Percentiles rank a stretch among this genome's conserved stretches.
Evolutionary conservation across 768 basidiomycete genomes (phyloP).

Genomic region (Royoungia palumana): DNA sequence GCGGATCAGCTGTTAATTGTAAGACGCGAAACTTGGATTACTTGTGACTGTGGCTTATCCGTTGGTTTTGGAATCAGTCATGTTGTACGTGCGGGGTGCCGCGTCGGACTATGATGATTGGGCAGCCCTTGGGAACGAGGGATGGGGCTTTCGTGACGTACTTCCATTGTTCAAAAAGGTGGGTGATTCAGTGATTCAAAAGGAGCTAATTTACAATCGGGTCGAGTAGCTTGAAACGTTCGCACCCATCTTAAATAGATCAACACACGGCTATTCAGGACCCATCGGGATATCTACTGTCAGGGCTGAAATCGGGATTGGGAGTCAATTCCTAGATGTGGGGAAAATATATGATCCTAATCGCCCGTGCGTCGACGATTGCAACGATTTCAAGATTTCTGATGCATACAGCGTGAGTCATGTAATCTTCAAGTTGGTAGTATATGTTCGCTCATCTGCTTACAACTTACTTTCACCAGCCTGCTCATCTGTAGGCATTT

Average conservation of each 20-base stretch:
- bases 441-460: neutral
- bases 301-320: slow-evolving; percentile 12
- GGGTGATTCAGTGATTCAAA: too few relatives aligned
- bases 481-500: slow-evolving; percentile 11
- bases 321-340: slow-evolving; percentile 45
- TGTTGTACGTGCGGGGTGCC: slow-evolving; percentile 21
- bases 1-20: slow-evolving; percentile 25
- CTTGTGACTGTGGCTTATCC: too few relatives aligned
- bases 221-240: slow-evolving; percentile 31
- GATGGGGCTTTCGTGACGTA: slow-evolving; percentile 25
- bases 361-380: slow-evolving; percentile 43
- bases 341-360: slow-evolving; percentile 45
- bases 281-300: slow-evolving; percentile 26
- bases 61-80: slow-evolving; percentile 6
- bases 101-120: slow-evolving; percentile 31
- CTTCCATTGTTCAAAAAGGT: slow-evolving; percentile 28
- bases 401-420: slow-evolving; percentile 24
- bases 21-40: neutral
- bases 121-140: slow-evolving; percentile 20
- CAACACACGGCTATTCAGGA: slow-evolving; percentile 36
- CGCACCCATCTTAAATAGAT: slow-evolving; percentile 19
- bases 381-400: slow-evolving; percentile 39
- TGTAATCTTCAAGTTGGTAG: neutral
- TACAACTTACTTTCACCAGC: slow-evolving; percentile 3
- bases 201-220: neutral